These are phyloP conservation scores for Tremellales sp. DNA, from an alignment of 1,284 basidiomycete species.

Conservation along the genomic window DNA sequence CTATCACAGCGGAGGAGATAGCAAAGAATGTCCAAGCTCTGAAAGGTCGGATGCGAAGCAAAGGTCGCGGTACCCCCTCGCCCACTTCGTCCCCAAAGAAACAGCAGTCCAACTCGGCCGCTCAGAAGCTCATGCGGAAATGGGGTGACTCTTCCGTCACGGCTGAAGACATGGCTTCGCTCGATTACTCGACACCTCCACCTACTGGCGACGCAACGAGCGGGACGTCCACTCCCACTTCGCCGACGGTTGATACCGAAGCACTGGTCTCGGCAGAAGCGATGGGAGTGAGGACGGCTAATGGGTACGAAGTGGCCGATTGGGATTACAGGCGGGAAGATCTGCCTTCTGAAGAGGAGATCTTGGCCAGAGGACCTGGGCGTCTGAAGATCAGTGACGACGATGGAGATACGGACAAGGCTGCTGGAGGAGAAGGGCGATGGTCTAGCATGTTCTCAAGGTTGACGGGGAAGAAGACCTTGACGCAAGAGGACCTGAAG, in stretches of 20 bases:
- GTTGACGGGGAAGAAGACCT: slow-evolving; percentile 71
- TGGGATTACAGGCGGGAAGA: slow-evolving; percentile 68
- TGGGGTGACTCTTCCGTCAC: slow-evolving; percentile 80
- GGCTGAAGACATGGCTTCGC: slow-evolving; percentile 78
- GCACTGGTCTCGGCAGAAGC: slow-evolving; percentile 45
- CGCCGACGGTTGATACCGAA: slow-evolving; percentile 41
- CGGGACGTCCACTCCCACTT: slow-evolving; percentile 32
- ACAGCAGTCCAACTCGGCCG: slow-evolving; percentile 38
- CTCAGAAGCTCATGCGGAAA: slow-evolving; percentile 78
- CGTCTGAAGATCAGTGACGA: slow-evolving; percentile 51
- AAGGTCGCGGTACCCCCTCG: slow-evolving; percentile 29
- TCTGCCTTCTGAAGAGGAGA: slow-evolving; percentile 45
- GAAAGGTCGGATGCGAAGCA: slow-evolving; percentile 63
- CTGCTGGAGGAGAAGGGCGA: slow-evolving; percentile 9
- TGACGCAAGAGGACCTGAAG: slow-evolving; percentile 76
- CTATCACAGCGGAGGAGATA: slow-evolving; percentile 68
- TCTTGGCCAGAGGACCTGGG: slow-evolving; percentile 29
- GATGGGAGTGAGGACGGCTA: slow-evolving; percentile 62
- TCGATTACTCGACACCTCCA: slow-evolving; percentile 66
- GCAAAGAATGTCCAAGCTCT: slow-evolving; percentile 86
- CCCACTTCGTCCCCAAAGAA: slow-evolving; percentile 32
- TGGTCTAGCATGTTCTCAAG: slow-evolving; percentile 67
- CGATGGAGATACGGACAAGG: slow-evolving; percentile 12
- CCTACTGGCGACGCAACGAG: slow-evolving; percentile 47
- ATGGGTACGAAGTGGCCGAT: slow-evolving; percentile 93